phyloP scores from a whole-genome alignment of 148 eudicot genomes.

The Rhododendron ovatum region DNA sequence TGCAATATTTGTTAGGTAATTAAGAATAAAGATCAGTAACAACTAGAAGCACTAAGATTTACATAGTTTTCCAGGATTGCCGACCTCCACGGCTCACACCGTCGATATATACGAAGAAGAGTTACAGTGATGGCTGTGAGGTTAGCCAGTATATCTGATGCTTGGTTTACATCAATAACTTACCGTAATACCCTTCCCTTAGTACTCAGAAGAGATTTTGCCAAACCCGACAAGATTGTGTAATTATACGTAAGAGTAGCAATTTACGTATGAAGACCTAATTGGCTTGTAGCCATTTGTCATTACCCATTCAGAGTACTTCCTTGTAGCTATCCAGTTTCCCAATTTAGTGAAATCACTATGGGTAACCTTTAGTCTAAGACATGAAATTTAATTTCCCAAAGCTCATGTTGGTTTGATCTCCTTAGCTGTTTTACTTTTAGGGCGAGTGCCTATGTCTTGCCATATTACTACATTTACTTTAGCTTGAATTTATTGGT shows the following conservation, averaged over 20 bases:
- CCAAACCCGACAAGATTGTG: not conserved
- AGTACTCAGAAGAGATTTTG: not conserved
- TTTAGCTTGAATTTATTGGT: not conserved
- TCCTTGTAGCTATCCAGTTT: not conserved
- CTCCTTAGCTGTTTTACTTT: not conserved
- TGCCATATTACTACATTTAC: not conserved
- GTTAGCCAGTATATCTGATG: not conserved
- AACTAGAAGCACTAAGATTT: not conserved
- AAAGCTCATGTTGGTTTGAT: not conserved
- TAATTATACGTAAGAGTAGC: not conserved
- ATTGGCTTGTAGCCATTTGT: not conserved
- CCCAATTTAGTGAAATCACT: not conserved
- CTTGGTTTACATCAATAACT: not conserved
- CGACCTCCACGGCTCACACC: not conserved
- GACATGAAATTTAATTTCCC: constrained; percentile 3
- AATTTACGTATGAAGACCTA: not conserved
- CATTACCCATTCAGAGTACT: not conserved
- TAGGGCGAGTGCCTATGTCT: not conserved
- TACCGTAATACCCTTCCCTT: not conserved
- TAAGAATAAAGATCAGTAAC: not conserved
- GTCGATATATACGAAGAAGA: not conserved
- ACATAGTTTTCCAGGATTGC: not conserved
- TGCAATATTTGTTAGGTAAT: not conserved
- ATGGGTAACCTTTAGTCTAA: not conserved
- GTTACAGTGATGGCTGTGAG: not conserved